Conservation (phyloP, 768 basidiomycete species). For the Auriscalpium microsporum region DNA sequence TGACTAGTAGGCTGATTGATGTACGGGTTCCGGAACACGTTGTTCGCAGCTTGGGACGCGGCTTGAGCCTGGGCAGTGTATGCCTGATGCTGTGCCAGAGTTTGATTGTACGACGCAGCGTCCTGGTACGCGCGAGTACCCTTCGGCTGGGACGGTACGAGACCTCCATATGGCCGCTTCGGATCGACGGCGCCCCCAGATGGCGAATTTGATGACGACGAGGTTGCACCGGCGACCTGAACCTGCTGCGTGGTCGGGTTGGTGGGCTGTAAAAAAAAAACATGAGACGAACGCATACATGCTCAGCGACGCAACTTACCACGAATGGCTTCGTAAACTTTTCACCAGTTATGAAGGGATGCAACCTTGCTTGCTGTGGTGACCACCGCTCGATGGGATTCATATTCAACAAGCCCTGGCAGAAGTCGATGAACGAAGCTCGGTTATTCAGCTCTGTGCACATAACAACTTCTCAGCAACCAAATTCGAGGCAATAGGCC, state of each 20-base stretch:
- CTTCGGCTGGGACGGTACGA: constrained; percentile 84
- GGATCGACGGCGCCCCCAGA: constrained; percentile 42
- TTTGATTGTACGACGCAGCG: constrained; percentile 90
- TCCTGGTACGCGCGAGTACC: constrained; percentile 83
- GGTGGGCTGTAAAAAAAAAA: too few relatives aligned
- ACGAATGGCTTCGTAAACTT: constrained; percentile 84
- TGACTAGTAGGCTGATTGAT: constrained; percentile 39
- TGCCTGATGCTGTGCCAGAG: constrained; percentile 88
- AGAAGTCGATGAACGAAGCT: constrained; percentile 95
- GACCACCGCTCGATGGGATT: constrained; percentile 96
- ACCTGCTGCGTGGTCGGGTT: constrained; percentile 10
- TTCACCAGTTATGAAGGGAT: constrained; percentile 98
- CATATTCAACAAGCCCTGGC: constrained; percentile 85
- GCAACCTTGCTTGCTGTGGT: constrained; percentile 89
- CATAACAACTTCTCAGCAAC: background rate
- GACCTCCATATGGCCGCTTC: constrained; percentile 88
- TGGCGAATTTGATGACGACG: constrained; percentile 23
- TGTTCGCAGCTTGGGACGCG: constrained; percentile 61
- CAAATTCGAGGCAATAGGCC: background rate
- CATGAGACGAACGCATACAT: too few relatives aligned
- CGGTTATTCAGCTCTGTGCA: constrained; percentile 82
- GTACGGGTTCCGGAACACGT: constrained; percentile 73
- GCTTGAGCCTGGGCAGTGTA: constrained; percentile 83
- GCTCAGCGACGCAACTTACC: constrained; percentile 34
- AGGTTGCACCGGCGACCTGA: constrained; percentile 10